phyloP scores from a whole-genome alignment of 306 rosid genomes.

The Prunus persica region Prunus_persica_NCBIv2 NC_034013.1:11636001-11636500 shows the following conservation, averaged over 20 bases:
- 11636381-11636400: conserved; percentile 33
- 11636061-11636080: neutral
- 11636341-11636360: conserved; percentile 18
- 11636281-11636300: conserved; percentile 4
- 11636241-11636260: conserved; percentile 33
- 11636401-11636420: conserved; percentile 37
- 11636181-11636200: conserved; percentile 40
- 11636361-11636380: conserved; percentile 25
- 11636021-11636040: neutral
- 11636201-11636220: conserved; percentile 42
- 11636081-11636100: conserved; percentile 26
- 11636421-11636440: conserved; percentile 37
- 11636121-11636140: neutral
- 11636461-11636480: conserved; percentile 28
- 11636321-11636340: neutral
- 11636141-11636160: conserved; percentile 39
- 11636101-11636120: conserved; percentile 33
- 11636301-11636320: conserved; percentile 6
- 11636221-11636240: conserved; percentile 32
- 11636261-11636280: conserved; percentile 16
- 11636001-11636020: neutral
- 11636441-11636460: conserved; percentile 33
- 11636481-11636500: conserved; percentile 39
- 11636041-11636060: conserved; percentile 22
- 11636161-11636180: conserved; percentile 52